Conservation (phyloP, 768 basidiomycete genomes). For the Pulveroboletus ravenelii region DNA sequence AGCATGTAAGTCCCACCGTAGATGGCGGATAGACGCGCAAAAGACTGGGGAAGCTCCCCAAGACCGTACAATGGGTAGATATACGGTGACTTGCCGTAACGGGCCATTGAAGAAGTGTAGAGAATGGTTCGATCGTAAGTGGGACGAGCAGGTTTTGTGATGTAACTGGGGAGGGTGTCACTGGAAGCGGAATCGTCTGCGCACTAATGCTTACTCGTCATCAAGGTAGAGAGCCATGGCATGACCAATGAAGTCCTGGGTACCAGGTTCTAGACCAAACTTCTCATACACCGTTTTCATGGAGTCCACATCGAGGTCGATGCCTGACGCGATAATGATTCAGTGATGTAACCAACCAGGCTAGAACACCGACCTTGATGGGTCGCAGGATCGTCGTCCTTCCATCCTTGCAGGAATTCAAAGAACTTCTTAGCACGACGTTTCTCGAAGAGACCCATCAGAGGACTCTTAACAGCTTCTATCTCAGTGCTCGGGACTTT, state of each 20-base stretch:
- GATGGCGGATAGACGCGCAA: constrained; percentile 96
- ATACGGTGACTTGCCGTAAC: constrained; percentile 99
- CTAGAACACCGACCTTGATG: constrained; percentile 72
- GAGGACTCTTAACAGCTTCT: constrained; percentile 89
- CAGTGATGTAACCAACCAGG: neutral
- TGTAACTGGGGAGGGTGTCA: constrained; percentile 58
- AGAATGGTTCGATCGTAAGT: constrained; percentile 93
- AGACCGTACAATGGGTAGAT: constrained; percentile 99
- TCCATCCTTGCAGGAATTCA: constrained; percentile 93
- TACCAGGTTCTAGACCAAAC: constrained; percentile 94
- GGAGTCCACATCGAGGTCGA: constrained; percentile 83
- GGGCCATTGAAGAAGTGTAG: constrained; percentile 98
- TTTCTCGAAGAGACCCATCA: constrained; percentile 99
- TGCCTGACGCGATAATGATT: constrained; percentile 41
- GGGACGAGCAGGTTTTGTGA: constrained; percentile 84
- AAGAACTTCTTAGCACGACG: constrained; percentile 98
- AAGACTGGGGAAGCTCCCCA: constrained; percentile 97
- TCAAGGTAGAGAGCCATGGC: constrained; percentile 98
- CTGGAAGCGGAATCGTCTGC: neutral
- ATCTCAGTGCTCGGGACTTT: constrained; percentile 98
- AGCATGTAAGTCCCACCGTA: constrained; percentile 99
- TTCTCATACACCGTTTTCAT: constrained; percentile 97
- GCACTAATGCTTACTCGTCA: constrained; percentile 68
- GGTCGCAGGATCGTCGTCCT: constrained; percentile 90
- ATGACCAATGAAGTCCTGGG: constrained; percentile 98